These are phyloP conservation scores for Arachis stenosperma DNA, from an alignment of 306 rosid species.

Conservation along the genomic window DNA sequence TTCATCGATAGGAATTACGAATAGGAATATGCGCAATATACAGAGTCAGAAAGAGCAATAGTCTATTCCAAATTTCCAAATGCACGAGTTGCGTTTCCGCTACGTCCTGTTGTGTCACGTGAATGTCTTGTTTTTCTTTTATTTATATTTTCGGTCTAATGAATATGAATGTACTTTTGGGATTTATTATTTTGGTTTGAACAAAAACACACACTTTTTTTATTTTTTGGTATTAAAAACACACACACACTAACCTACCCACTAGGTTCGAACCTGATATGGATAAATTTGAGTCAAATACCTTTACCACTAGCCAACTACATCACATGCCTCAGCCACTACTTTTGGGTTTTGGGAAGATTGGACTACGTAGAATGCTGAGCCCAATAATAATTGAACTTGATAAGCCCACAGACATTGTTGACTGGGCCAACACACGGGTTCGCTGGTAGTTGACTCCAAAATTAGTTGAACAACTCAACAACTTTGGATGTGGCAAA, in stretches of 20 bases:
- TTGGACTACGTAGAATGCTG: neutral
- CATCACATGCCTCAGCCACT: too few relatives aligned
- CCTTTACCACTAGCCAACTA: too few relatives aligned
- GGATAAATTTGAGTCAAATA: too few relatives aligned
- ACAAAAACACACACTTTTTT: too few relatives aligned
- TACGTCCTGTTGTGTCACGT: conserved; percentile 31
- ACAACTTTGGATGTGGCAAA: too few relatives aligned
- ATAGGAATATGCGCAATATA: too few relatives aligned
- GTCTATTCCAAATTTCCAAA: neutral
- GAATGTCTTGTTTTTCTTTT: neutral
- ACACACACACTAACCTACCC: too few relatives aligned
- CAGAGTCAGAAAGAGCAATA: neutral
- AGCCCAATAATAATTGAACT: neutral
- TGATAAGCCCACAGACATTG: neutral
- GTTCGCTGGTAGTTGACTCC: neutral
- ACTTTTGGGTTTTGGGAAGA: neutral
- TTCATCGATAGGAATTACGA: neutral
- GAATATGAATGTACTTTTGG: too few relatives aligned
- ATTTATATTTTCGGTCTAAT: neutral
- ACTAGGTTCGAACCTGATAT: too few relatives aligned
- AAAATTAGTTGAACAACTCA: neutral
- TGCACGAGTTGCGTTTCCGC: conserved; percentile 40
- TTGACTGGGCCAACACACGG: neutral
- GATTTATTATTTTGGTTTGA: too few relatives aligned
- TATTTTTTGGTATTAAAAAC: too few relatives aligned